phyloP scores from a whole-genome alignment of 352 stramenopile genomes.

The Phytophthora cryptogea region DNA sequence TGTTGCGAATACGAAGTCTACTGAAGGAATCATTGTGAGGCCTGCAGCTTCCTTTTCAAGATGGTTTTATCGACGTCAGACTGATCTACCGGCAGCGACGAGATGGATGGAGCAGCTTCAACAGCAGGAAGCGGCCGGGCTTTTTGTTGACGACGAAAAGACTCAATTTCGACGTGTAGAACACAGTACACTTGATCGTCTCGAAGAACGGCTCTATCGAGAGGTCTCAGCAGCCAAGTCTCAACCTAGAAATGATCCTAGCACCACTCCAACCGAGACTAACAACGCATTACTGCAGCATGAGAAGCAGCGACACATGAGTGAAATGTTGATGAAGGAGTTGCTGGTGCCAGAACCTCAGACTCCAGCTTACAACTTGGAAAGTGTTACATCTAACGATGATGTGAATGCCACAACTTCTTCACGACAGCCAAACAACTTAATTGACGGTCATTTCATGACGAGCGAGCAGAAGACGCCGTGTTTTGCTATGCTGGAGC shows the following conservation, averaged over 20 bases:
- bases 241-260: conserved; percentile 1
- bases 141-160: conserved; percentile 50
- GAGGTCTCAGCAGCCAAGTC: conserved; percentile 20
- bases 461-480: background rate
- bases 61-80: conserved; percentile 15
- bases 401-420: background rate
- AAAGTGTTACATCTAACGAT: conserved; percentile 3
- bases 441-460: background rate
- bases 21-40: conserved; percentile 26
- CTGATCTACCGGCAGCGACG: conserved; percentile 2
- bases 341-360: conserved; percentile 9
- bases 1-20: conserved; percentile 3
- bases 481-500: conserved; percentile 42
- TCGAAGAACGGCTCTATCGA: conserved; percentile 54
- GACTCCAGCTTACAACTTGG: background rate
- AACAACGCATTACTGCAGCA: background rate
- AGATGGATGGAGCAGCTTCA: conserved; percentile 48
- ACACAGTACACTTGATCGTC: conserved; percentile 51
- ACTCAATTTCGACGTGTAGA: conserved; percentile 42
- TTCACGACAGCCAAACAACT: background rate
- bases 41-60: conserved; percentile 10
- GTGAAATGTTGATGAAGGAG: conserved; percentile 10
- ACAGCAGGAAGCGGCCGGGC: conserved; percentile 46
- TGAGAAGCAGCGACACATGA: background rate
- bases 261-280: background rate